These are phyloP conservation scores for Glaciozyma antarctica DNA, from an alignment of 768 basidiomycete genomes.

Conservation along the genomic window DNA sequence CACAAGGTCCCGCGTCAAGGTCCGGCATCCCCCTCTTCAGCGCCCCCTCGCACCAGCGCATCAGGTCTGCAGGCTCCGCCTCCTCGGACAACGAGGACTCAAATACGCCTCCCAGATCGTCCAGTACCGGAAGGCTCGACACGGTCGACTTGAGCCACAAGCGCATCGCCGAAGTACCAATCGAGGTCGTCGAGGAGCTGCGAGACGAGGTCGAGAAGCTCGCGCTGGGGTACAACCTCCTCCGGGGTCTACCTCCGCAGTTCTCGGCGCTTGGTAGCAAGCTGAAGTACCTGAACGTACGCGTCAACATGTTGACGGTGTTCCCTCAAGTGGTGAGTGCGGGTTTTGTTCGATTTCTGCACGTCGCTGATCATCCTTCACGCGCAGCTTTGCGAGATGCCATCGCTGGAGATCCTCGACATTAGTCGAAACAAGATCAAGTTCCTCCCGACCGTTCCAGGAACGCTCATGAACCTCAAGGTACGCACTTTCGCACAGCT, in stretches of 20 bases:
- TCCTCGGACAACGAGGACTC: neutral
- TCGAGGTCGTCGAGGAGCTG: conserved; percentile 67
- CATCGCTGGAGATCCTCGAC: conserved; percentile 85
- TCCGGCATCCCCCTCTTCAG: conserved; percentile 2
- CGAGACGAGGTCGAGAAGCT: conserved; percentile 56
- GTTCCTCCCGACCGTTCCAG: conserved; percentile 66
- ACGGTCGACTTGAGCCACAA: conserved; percentile 78
- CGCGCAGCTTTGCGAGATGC: conserved; percentile 65
- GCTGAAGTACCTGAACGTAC: conserved; percentile 76
- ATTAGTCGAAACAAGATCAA: conserved; percentile 85
- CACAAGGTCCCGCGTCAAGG: conserved; percentile 11
- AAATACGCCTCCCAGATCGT: neutral
- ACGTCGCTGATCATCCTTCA: conserved; percentile 4
- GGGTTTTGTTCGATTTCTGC: conserved; percentile 38
- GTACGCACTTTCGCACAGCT: conserved; percentile 42
- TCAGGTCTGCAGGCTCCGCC: conserved; percentile 7
- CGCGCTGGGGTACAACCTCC: conserved; percentile 72
- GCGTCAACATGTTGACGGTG: conserved; percentile 66
- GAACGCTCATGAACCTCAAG: conserved; percentile 63
- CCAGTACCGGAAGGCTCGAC: conserved; percentile 37
- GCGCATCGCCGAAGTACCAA: conserved; percentile 63
- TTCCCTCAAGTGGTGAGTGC: conserved; percentile 71
- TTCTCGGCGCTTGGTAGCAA: conserved; percentile 58
- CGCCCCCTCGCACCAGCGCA: conserved; percentile 11
- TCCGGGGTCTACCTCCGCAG: conserved; percentile 63